phyloP scores from a whole-genome alignment of 306 rosid genomes.

The Herpetospermum pedunculosum region DNA sequence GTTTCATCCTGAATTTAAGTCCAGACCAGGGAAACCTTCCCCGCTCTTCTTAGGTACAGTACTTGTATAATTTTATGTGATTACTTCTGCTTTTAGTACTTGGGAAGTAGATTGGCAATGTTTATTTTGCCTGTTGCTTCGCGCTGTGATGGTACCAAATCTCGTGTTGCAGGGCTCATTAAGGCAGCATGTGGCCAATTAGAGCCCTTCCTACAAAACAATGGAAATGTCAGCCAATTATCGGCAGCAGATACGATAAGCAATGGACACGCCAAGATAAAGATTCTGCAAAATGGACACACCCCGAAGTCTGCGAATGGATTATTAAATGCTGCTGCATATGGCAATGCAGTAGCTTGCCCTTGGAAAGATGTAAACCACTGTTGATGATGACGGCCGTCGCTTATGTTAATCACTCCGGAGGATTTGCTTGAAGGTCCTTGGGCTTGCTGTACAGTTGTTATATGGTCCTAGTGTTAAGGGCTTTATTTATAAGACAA shows the following conservation, averaged over 20 bases:
- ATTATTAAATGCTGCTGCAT: background rate
- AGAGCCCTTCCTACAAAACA: background rate
- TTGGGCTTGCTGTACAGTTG: constrained; percentile 8
- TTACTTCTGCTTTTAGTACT: background rate
- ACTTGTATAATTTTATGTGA: background rate
- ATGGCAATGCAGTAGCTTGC: constrained; percentile 3
- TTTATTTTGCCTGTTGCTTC: background rate
- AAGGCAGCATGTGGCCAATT: constrained; percentile 4
- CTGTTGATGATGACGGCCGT: background rate
- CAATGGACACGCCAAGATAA: constrained; percentile 3
- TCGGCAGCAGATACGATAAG: background rate
- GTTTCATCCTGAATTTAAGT: constrained; percentile 89
- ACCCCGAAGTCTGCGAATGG: background rate
- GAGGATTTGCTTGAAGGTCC: background rate
- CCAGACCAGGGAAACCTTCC: constrained; percentile 83
- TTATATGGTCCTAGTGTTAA: background rate
- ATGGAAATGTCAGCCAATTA: background rate
- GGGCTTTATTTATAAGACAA: background rate
- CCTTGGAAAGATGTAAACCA: background rate
- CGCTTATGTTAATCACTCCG: background rate
- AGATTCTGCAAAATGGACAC: background rate
- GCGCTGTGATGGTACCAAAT: background rate
- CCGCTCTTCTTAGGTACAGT: constrained; percentile 62
- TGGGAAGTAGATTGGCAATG: background rate
- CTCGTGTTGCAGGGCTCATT: constrained; percentile 6